Base-by-base conservation (phyloP, 495 filamentous ascomycete species). In the Aspergillus nanangensis region DNA sequence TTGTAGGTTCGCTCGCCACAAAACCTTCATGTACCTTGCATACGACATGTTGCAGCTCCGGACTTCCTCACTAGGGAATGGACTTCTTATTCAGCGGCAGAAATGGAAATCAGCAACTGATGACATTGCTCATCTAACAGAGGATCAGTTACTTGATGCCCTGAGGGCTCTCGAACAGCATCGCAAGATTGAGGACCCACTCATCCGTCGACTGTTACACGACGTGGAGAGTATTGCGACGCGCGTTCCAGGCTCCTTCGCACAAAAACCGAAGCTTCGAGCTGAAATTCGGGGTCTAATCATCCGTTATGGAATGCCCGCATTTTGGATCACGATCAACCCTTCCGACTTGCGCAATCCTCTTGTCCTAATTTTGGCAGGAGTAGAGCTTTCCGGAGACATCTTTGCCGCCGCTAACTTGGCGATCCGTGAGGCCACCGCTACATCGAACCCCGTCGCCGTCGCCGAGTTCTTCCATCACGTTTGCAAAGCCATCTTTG, bases 391-490 rank as follows among this genome's bases (percentile, higher is more conserved):
- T 13, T 31, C 27, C 13, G 27, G 27, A 13, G 27, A 31, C 27
- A 31, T 31, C 27, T 31, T 31, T 31, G 13, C 27, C 27, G 13
- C 27, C 13, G 27, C 27, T 8, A 31, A 31, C 13, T 7, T 13
- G 8, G 27, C 27, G 7, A 31, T 13, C 27, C 27, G 27, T 7
- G 27, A 31, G 27, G 13, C 27, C 13, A 13, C 27, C 7, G 27
- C 27, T 31, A n/a, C 27, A 7, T 13, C 27, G 7, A 31, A 31
- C 27, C 27, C 27, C 8, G 27, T 50, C 5, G 42, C 47, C 8
- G 42, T 55, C n/a, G 51, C 51, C 3, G 13, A 47, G 19, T 55
- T 55, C 38, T 55, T 55, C 27, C 42, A 55, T 25, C 21, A 41
- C 25, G 19, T 38, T 2, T 50, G 42, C 17, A 43, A 46, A 14